Percentiles rank a stretch among this genome's conserved stretches.
phyloP scores from a whole-genome alignment of 1,284 basidiomycete genomes.

The Exobasidium rhododendri region DNA sequence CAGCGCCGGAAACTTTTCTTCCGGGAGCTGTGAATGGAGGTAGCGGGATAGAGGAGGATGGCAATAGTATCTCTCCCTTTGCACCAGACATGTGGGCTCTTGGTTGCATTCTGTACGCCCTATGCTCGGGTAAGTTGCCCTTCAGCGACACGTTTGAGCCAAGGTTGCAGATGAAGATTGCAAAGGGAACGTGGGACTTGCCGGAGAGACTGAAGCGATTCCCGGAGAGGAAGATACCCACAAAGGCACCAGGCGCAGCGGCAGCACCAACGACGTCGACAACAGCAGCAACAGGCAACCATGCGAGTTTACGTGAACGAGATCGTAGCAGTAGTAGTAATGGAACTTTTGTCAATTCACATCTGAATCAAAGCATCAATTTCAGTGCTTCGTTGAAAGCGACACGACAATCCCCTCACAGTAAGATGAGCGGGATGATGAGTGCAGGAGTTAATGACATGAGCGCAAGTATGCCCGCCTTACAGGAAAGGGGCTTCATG shows the following conservation, averaged over 20 bases:
- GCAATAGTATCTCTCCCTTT: slow-evolving; percentile 27
- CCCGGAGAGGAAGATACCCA: background rate
- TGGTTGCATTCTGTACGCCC: slow-evolving; percentile 45
- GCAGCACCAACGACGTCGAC: background rate
- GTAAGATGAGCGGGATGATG: background rate
- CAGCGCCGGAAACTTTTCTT: slow-evolving; percentile 36
- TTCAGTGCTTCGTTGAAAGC: background rate
- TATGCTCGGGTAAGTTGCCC: slow-evolving; percentile 38
- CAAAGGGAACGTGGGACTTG: slow-evolving; percentile 41
- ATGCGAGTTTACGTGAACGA: background rate
- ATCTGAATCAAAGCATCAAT: background rate
- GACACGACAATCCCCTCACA: background rate
- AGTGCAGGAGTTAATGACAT: background rate
- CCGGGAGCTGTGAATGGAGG: slow-evolving; percentile 24
- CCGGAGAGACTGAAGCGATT: slow-evolving; percentile 30
- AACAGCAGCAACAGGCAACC: background rate
- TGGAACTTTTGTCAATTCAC: background rate
- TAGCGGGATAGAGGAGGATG: slow-evolving; percentile 1
- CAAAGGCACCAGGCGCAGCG: slow-evolving; percentile 5
- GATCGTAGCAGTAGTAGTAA: background rate
- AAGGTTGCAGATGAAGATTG: slow-evolving; percentile 44
- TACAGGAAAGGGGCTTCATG: background rate
- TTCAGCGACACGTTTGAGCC: slow-evolving; percentile 46
- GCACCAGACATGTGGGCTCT: slow-evolving; percentile 48
- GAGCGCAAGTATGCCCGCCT: slow-evolving; percentile 9